Evolutionary conservation across 208 protist genomes (phyloP), one percentile per base, ranked within the genome.

Genomic region (Trypanosoma scelopori): DNA sequence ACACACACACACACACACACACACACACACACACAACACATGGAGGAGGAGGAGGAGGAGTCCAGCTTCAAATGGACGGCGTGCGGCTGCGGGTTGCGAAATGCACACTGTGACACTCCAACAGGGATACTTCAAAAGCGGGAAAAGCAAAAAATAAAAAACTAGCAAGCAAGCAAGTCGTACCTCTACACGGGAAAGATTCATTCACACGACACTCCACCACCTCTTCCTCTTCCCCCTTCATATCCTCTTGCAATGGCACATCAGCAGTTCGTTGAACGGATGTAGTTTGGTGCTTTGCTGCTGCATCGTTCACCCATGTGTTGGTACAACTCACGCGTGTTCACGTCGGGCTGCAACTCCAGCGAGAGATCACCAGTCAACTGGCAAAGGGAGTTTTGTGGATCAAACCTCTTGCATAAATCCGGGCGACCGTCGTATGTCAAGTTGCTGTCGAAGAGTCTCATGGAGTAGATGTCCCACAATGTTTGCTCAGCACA

Each of bases 391-490:
- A 63, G 39, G 16, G 41, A 16, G 62, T 55, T 66, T 22, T 64
- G 50, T 5, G 74, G 61, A 50, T 79, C 61, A n/a, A 16, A 37
- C 4, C 39, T 49, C 32, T 62, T 32, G 60, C 74, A 79, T 11
- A 58, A 25, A 25, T 37, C 49, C 20, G 51, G 50, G 4, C 51
- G 1, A 7, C 50, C 41, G 0, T 30, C 16, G 11, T 45, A 4
- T 48, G 74, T 65, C 65, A 39, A 27, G n/a, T 30, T 46, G 15
- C 37, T 39, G 37, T 79, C 59, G 39, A 76, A 79, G 5, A 76
- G 35, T 22, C 62, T 11, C 69, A 71, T 46, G 6, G 32, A 35
- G 43, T 65, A 71, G 20, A 65, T 50, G 45, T 79, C 74, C 27
- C 57, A 48, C 27, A 27, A 32, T 1, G 60, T 67, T 22, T 52